phyloP scores from a whole-genome alignment of 2,329 filamentous ascomycete genomes.

The Clonostachys solani region DNA sequence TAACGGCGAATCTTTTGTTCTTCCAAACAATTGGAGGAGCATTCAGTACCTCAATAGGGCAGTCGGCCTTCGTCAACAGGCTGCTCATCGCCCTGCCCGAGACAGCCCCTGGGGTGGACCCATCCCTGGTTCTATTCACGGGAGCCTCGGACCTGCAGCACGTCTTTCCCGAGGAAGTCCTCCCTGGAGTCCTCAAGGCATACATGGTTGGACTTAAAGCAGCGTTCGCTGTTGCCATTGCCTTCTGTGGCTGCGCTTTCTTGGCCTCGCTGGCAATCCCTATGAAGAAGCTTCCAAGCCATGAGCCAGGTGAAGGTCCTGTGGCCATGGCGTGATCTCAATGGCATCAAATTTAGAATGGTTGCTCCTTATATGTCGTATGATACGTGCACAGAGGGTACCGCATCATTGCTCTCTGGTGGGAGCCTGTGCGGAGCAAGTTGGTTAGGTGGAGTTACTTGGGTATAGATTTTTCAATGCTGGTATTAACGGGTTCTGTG shows the following conservation, averaged over 20 bases:
- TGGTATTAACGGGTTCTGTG: too few relatives aligned
- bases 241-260: conserved; percentile 11
- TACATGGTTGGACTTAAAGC: conserved; percentile 59
- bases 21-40: conserved; percentile 37
- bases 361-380: too few relatives aligned
- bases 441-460: too few relatives aligned
- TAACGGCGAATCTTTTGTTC: conserved; percentile 10
- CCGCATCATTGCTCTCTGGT: too few relatives aligned
- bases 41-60: conserved; percentile 31
- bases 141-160: conserved; percentile 45
- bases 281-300: too few relatives aligned
- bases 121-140: conserved; percentile 18
- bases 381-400: too few relatives aligned
- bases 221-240: conserved; percentile 43
- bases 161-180: conserved; percentile 34
- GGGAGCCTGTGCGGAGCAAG: too few relatives aligned
- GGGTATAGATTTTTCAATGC: too few relatives aligned
- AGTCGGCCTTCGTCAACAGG: conserved; percentile 29
- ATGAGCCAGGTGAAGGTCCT: too few relatives aligned
- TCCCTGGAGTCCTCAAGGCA: conserved; percentile 44
- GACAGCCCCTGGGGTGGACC: conserved; percentile 20
- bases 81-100: conserved; percentile 17
- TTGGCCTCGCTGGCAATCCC: too few relatives aligned
- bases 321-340: too few relatives aligned
- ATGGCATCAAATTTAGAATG: too few relatives aligned